Base-by-base conservation (phyloP, 2,329 filamentous ascomycete genomes). In the Dactylellina cionopaga region DNA sequence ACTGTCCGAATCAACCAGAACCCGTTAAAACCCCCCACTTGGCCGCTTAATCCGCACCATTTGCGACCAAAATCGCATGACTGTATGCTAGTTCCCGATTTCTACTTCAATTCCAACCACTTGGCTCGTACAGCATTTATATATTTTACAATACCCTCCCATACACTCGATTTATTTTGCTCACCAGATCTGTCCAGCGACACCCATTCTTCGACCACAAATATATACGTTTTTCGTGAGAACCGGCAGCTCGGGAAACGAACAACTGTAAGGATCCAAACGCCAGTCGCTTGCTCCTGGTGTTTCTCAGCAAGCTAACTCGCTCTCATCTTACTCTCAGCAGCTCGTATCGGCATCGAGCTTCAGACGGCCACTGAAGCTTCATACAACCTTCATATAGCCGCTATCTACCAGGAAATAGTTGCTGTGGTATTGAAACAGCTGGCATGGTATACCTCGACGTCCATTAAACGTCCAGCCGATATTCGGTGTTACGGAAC, bases 61-160 rank as follows among this genome's bases (percentile, higher is more conserved):
- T 44, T 46, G 66, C 59, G 68, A 72, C 59, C 68, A 72, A 72
- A 72, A 60, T 72, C 68, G 68, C 68, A 72, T 72, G 68, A 72
- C 68, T 71, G 49, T 58, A 56, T 33, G 22, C 46, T 33, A 7
- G 24, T 15, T 43, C 35, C 35, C 33, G n/a, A 24, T 31, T 24
- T 25, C 24, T 15, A 19, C 29, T 17, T 22, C 10, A 9, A 17
- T 3, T 33, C 9, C 3, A 22, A 5, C 41, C 43, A n/a, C 22
- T 27, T 19, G 2, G n/a, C n/a, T n/a, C n/a, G n/a, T n/a, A n/a
- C n/a, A n/a, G n/a, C n/a, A n/a, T n/a, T n/a, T n/a, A n/a, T n/a
- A n/a, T n/a, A n/a, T n/a, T n/a, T n/a, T n/a, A n/a, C n/a, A n/a
- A n/a, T n/a, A n/a, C n/a, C n/a, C n/a, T n/a, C n/a, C n/a, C n/a